A percentile compares a stretch with the other conserved stretches of the same genome.
phyloP scores from a whole-genome alignment of 2,329 filamentous ascomycete genomes.

The Xylariomycetidae sp. region DNA sequence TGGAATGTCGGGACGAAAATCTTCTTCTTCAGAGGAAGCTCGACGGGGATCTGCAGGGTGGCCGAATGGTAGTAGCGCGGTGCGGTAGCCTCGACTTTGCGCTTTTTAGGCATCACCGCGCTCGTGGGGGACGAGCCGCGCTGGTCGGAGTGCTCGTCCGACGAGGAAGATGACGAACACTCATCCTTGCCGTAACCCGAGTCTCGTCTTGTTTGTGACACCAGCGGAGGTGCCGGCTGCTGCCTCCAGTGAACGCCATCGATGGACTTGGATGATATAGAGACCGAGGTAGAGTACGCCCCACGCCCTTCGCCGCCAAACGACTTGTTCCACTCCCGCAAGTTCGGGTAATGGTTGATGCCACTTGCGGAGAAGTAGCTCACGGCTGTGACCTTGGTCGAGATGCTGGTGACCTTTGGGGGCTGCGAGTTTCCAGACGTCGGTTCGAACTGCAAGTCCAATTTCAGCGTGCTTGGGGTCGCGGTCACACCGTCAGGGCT shows the following conservation, averaged over 20 bases:
- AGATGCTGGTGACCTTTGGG: constrained; percentile 44
- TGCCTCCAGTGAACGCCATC: constrained; percentile 37
- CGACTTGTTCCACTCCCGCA: constrained; percentile 37
- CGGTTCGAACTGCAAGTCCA: constrained; percentile 46
- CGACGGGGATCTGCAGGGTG: constrained; percentile 42
- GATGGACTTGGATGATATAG: constrained; percentile 33
- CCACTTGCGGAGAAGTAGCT: constrained; percentile 48
- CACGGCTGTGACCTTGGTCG: constrained; percentile 46
- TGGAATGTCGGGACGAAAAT: constrained; percentile 54
- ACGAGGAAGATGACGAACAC: constrained; percentile 28
- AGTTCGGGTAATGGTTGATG: constrained; percentile 44
- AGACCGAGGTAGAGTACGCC: constrained; percentile 42
- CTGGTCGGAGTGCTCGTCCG: constrained; percentile 16
- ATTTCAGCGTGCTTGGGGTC: constrained; percentile 35
- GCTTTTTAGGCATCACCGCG: constrained; percentile 9
- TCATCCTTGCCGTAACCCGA: constrained; percentile 49
- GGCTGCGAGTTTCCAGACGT: constrained; percentile 36
- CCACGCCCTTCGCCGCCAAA: constrained; percentile 36
- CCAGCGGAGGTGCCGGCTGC: constrained; percentile 17
- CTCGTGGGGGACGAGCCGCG: neutral
- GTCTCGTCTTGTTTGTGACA: constrained; percentile 37
- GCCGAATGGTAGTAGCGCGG: constrained; percentile 35
- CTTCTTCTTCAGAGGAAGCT: constrained; percentile 41
- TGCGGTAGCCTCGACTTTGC: constrained; percentile 9
- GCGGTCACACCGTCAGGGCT: constrained; percentile 43